Base-by-base conservation (phyloP, 768 basidiomycete genomes). In the Thelephora aurantiotincta region DNA sequence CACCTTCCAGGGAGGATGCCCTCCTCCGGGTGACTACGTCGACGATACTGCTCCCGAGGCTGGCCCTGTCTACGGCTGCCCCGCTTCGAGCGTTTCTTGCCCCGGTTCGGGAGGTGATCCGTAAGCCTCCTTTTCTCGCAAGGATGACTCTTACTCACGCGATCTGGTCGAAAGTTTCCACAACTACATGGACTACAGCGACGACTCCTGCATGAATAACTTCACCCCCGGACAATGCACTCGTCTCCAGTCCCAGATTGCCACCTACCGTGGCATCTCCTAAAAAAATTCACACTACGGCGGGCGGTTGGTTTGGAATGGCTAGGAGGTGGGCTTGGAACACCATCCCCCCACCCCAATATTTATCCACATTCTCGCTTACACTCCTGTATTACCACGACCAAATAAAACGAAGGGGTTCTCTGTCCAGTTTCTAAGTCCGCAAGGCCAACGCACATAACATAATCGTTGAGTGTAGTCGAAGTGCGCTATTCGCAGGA, bases 121-220 rank as follows among this genome's bases (percentile, higher is more conserved):
- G 26, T 30, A 30, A 30, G 26, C 9, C 26, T 9, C 26, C n/a
- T n/a, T n/a, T n/a, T n/a, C n/a, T n/a, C n/a, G n/a, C n/a, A n/a
- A 51, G 35, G 56, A 57, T 34, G 60, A 62, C 48, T 58, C 59
- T n/a, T 63, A 60, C 52, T 51, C 55, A 4, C 35, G 50, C 47
- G 42, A 51, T 5, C 55, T 65, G 22, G 49, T 57, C 20, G 70
- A 73, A 58, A 69, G 70, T 11, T 65, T 71, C 48, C 63, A 67
- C 58, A 73, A 74, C 63, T 74, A 63, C 64, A 74, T 75, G 73
- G 74, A 75, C 58, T 74, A 73, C 65, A 64, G 61, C 22, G 59
- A 70, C 49, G 73, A 75, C 52, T 55, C 63, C 48, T 75, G 73
- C 67, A 74, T 72, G 71, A 64, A 48, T 50, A 50, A 67, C 48